Percentiles rank a stretch among this genome's conserved stretches.
These are phyloP conservation scores for Bromus sterilis DNA, from an alignment of 176 grass and related monocot species.

Conservation along the genomic window DNA sequence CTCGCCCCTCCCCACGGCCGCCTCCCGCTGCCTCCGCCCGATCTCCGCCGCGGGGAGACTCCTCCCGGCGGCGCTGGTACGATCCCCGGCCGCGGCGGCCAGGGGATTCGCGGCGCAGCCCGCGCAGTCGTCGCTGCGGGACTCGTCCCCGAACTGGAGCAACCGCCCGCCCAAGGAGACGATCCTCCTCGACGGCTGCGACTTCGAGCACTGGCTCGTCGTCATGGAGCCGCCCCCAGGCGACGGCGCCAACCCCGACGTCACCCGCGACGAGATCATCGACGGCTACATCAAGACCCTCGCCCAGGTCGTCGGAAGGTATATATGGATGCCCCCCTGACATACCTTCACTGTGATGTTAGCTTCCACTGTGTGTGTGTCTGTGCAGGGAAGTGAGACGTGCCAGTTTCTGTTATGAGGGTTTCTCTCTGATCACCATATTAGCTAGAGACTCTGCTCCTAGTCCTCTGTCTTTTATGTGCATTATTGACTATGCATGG, in stretches of 20 bases:
- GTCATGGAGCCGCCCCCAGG: not conserved
- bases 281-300: slow-evolving; percentile 84
- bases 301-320: slow-evolving; percentile 65
- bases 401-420: not conserved
- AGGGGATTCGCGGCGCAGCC: slow-evolving; percentile 20
- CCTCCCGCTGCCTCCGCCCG: not conserved
- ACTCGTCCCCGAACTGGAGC: not conserved
- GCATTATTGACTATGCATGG: not conserved
- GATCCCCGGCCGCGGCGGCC: not conserved
- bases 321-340: too few species aligned
- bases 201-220: not conserved
- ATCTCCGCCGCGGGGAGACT: not conserved
- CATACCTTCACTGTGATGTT: too few species aligned
- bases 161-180: not conserved
- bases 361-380: not conserved
- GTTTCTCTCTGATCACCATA: not conserved
- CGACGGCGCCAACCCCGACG: not conserved
- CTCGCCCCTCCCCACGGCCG: not conserved
- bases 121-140: not conserved
- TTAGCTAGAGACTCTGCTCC: not conserved
- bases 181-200: not conserved
- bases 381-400: not conserved
- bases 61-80: not conserved
- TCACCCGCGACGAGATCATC: slow-evolving; percentile 75
- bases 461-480: not conserved